phyloP scores from a whole-genome alignment of 1,284 basidiomycete genomes.

The Athelia psychrophila region DNA sequence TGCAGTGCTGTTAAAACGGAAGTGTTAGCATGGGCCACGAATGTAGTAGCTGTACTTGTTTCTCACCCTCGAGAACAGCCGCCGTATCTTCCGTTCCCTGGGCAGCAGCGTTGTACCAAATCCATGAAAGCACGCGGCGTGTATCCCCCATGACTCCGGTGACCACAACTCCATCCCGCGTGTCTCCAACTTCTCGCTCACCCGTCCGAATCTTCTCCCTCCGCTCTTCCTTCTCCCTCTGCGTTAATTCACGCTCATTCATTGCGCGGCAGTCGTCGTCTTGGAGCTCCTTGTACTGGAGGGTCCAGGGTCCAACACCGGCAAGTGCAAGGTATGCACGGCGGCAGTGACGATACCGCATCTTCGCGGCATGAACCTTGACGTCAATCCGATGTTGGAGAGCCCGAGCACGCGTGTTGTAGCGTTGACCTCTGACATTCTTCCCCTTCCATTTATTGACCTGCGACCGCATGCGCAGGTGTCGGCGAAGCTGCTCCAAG shows the following conservation, averaged over 20 bases:
- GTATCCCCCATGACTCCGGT: neutral
- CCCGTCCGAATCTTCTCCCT: neutral
- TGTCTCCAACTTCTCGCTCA: neutral
- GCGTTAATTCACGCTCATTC: neutral
- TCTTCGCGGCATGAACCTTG: neutral
- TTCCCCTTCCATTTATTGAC: conserved; percentile 2
- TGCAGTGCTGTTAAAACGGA: neutral
- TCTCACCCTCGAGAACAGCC: neutral
- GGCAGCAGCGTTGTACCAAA: neutral
- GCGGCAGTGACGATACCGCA: neutral
- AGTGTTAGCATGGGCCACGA: neutral
- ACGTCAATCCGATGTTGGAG: neutral
- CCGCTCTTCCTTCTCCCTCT: neutral
- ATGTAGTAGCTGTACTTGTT: neutral
- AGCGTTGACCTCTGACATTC: conserved; percentile 1
- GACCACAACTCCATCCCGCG: neutral
- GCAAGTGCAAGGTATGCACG: neutral
- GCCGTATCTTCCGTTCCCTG: neutral
- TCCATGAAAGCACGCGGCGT: neutral
- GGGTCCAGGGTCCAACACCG: neutral
- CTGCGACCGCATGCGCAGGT: neutral
- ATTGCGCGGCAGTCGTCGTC: neutral
- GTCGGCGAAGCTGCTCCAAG: neutral
- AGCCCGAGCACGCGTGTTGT: neutral
- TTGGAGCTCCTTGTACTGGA: neutral